Evolutionary conservation across 345 rosid genomes (phyloP), one percentile per base, ranked within the genome.

Genomic region (Ceriops tagal): DNA sequence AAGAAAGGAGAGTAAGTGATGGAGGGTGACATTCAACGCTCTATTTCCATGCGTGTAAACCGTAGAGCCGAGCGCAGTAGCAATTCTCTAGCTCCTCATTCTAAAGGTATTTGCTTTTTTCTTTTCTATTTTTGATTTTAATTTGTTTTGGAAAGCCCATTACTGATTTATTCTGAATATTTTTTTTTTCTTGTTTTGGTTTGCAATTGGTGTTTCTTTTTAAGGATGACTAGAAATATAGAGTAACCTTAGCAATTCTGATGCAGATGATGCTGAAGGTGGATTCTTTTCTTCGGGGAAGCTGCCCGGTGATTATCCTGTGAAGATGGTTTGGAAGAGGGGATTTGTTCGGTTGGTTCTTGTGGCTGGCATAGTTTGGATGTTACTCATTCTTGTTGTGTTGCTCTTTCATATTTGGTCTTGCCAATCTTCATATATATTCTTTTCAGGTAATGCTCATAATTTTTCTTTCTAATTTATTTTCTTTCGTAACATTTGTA

Each of bases 351-450:
- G 90, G 21, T 79, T 95, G 84, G 84, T 90, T 78, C 83, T 92
- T 35, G 92, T 92, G 1, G 98, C 77, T 0, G 96, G 90, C 84
- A 86, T 95, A 49, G 63, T 83, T 34, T 95, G 92, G 99, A 88
- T 90, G 96, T 68, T 95, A 10, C 91, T 92, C 62, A 89, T 95
- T 75, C 90, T 95, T 57, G 11, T 81, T 72, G 92, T 80, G 1
- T 70, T 86, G 27, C 67, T 90, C 47, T 84, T 95, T 78, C 99
- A 90, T 68, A 70, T 92, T 56, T 92, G 98, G 96, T 87, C 97
- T 62, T 92, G 96, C 70, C 96, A 87, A 59, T 85, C 98, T 78
- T 84, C 97, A 0, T 68, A 82, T 32, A 72, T 85, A 16, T 85
- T 92, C 81, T 81, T 95, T 75, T 87, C 99, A 83, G 97, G 99